Evolutionary conservation across 2,329 filamentous ascomycete genomes (phyloP).

Genomic region (Lasiodiplodia citricola): DNA sequence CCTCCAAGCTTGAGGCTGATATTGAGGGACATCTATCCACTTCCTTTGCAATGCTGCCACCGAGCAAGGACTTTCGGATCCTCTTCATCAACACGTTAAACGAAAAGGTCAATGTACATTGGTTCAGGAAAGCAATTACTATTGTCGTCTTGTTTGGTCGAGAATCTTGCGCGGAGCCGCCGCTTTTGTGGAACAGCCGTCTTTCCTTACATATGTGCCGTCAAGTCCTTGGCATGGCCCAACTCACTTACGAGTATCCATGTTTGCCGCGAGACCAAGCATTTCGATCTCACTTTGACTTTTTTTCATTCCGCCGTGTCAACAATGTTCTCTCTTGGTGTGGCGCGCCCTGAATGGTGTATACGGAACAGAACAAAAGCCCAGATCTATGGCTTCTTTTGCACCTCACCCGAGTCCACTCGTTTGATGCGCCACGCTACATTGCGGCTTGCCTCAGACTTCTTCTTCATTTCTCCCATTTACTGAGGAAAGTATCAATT

Average conservation of each 20-base stretch:
- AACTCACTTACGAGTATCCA: neutral
- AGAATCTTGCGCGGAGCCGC: neutral
- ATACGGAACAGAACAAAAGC: slow-evolving; percentile 11
- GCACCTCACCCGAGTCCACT: neutral
- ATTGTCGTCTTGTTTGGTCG: neutral
- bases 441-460: neutral
- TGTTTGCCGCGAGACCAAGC: slow-evolving; percentile 22
- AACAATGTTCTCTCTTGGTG: slow-evolving; percentile 1
- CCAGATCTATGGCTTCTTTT: neutral
- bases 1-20: neutral
- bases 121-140: neutral
- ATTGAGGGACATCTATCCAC: neutral
- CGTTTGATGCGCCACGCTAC: neutral
- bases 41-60: neutral
- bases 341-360: neutral
- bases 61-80: neutral
- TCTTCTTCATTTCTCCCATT: neutral
- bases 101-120: neutral
- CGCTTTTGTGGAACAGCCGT: neutral
- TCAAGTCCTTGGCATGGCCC: slow-evolving; percentile 1
- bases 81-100: neutral
- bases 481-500: neutral
- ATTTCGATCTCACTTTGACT: slow-evolving; percentile 18
- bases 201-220: slow-evolving; percentile 15
- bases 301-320: slow-evolving; percentile 24